Base-by-base conservation (phyloP, 2,329 filamentous ascomycete genomes). In the Colletotrichum sansevieriae region DNA sequence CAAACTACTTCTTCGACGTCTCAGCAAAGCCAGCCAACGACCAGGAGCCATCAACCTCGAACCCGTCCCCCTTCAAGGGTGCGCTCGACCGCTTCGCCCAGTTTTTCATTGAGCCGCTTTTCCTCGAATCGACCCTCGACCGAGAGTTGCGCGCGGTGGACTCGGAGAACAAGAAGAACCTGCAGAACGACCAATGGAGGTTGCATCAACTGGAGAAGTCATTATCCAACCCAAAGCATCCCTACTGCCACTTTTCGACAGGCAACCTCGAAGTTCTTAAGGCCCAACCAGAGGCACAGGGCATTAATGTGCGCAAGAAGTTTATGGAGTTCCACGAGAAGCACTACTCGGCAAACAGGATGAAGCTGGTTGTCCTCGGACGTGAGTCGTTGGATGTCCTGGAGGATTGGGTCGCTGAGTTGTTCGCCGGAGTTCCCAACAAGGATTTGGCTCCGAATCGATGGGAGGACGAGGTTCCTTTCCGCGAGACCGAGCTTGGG, bases 1-100 rank as follows among this genome's bases (percentile, higher is more conserved):
- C 96, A 71, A 98, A 98, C 82, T 99, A 97, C 83, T 98, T 93
- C 81, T 99, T 99, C 78, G 96, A 99, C 76, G 90, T 98, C 66
- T 93, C 93, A 20, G 94, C 94, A 37, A 93, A 93, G 59, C 88
- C 91, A 12, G 88, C 85, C 76, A 89, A 90, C 70, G 84, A 86
- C 43, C 81, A 85, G 60, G 83, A 87, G 37, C 81, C 86, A 3
- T 85, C 86, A 9, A 85, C 85, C 71, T 76, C 81, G 73, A 88
- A 89, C 72, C 82, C 86, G 0, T 89, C 87, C 15, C 86, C 87
- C 1, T 75, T 98, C 5, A 91, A 92, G 77, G 94, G 94, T 25
- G 95, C 92, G 4, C 84, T 98, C 59, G 95, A 98, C 78, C 90
- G 94, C 39, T 98, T 98, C 79, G 92, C 95, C 12, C 94, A 97